phyloP scores from a whole-genome alignment of 768 basidiomycete genomes.

The Leccinum sublutescens region DNA sequence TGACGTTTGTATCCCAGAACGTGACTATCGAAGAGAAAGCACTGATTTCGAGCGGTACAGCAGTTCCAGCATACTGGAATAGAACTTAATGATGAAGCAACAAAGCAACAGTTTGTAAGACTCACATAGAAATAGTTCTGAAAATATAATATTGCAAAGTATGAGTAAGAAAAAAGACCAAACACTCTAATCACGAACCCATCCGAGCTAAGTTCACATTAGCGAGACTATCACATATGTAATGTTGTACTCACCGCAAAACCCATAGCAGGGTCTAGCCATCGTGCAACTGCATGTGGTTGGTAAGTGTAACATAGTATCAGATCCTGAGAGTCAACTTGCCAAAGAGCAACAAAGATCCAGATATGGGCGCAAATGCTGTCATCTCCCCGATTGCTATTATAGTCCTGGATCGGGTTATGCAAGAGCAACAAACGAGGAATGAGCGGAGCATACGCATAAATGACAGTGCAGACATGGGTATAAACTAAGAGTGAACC shows the following conservation, averaged over 20 bases:
- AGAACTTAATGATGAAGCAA: not conserved
- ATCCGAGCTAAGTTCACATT: constrained; percentile 19
- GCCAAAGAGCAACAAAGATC: constrained; percentile 30
- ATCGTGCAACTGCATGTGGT: constrained; percentile 27
- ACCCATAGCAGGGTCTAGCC: constrained; percentile 32
- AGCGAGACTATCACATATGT: not conserved
- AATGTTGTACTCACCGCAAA: constrained; percentile 25
- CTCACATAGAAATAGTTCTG: constrained; percentile 37
- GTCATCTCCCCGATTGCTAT: constrained; percentile 32
- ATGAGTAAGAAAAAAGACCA: constrained; percentile 2
- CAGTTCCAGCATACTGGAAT: constrained; percentile 30
- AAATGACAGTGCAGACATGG: constrained; percentile 29
- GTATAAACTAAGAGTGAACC: constrained; percentile 30
- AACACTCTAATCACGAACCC: constrained; percentile 15
- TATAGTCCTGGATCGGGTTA: constrained; percentile 24
- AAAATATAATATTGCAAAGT: not conserved
- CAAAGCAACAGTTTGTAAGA: not conserved
- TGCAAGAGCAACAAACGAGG: not conserved
- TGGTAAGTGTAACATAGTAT: not conserved
- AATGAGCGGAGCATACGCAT: constrained; percentile 19
- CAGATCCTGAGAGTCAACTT: not conserved
- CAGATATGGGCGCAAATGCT: constrained; percentile 28
- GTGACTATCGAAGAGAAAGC: constrained; percentile 49
- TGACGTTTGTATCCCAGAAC: constrained; percentile 45
- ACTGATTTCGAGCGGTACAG: constrained; percentile 49